Evolutionary conservation across 768 basidiomycete species (phyloP).

Genomic region (Trametes punicea): DNA sequence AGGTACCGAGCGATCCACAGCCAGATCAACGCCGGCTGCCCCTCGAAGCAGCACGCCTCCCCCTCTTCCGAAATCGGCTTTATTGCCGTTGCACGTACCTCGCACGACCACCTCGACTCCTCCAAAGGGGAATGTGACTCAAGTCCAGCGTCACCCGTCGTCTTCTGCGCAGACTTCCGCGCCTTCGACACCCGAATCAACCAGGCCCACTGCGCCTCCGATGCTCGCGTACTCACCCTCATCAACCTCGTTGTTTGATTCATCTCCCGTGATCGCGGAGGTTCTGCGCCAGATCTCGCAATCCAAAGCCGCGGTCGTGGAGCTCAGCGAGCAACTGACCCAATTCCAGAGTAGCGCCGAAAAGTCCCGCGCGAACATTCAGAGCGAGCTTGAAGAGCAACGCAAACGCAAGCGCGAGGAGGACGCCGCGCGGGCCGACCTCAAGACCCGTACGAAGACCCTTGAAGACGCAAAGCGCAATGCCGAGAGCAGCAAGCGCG

Average conservation of each 20-base stretch:
- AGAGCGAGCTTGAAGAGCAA: constrained; percentile 67
- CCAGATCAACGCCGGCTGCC: constrained; percentile 46
- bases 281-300: constrained; percentile 69
- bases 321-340: constrained; percentile 65
- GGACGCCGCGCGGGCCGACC: constrained; percentile 71
- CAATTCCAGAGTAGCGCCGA: constrained; percentile 56
- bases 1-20: constrained; percentile 21
- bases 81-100: constrained; percentile 70
- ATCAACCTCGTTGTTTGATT: constrained; percentile 42
- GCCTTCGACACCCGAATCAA: constrained; percentile 16
- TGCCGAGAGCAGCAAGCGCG: constrained; percentile 75
- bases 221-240: constrained; percentile 36
- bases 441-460: constrained; percentile 78
- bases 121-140: constrained; percentile 23
- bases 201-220: constrained; percentile 16
- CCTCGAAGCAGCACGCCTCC: constrained; percentile 74
- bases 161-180: constrained; percentile 15
- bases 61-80: constrained; percentile 78
- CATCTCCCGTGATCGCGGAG: constrained; percentile 69
- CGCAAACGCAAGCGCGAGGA: constrained; percentile 79
- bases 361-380: constrained; percentile 62
- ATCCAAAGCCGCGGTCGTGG: constrained; percentile 58
- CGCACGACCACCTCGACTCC: constrained; percentile 33
- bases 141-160: constrained; percentile 14
- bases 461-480: constrained; percentile 84